Base-by-base conservation (phyloP, 2,329 filamentous ascomycete genomes). In the Neopestalotiopsis sp. region DNA sequence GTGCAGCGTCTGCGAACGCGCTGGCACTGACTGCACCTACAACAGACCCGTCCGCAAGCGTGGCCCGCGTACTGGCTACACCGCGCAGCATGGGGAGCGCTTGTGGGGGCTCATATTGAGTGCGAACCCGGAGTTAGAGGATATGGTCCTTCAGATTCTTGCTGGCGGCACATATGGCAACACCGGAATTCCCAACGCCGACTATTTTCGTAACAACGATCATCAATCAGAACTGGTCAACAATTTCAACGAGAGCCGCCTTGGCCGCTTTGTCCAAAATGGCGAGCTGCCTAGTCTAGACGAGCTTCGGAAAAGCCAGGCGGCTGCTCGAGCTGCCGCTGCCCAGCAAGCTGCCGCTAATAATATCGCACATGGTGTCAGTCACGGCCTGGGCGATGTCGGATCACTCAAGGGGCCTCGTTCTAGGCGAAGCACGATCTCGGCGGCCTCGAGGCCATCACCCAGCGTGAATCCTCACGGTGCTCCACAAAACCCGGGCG, bases 1-100 rank as follows among this genome's bases (percentile, higher is more conserved):
- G 61, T 85, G 83, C 71, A 79, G 81, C 72, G 83, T 84, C 57
- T 85, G 83, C 66, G 79, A 81, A 66, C 76, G 77, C 20, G 77
- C 77, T n/a, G 77, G 77, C 24, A 76, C 76, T 9, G 77, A 78
- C 2, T 79, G 77, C 68, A 79, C 77, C 10, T 79, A 79, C 65
- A 77, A 79, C 69, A 69, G 77, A 56, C 77, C 77, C n/a, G 73
- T 79, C 24, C 76, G 77, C 32, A 79, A 79, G 61, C 71, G 77
- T 56, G 77, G 77, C 28, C 77, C 77, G 53, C 75, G 77, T 10
- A 79, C 76, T 67, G 77, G 77, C 4, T 79, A 79, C 67, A 79
- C 77, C 14, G 76, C 77, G 30, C 77, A 79, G 74, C 77, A 78
- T 63, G 77, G 77, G 34, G 77, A 79, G 70, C 76, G 77, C 10